Evolutionary conservation across 2,329 filamentous ascomycete genomes (phyloP).

Genomic region (Diaporthe helianthi): DNA sequence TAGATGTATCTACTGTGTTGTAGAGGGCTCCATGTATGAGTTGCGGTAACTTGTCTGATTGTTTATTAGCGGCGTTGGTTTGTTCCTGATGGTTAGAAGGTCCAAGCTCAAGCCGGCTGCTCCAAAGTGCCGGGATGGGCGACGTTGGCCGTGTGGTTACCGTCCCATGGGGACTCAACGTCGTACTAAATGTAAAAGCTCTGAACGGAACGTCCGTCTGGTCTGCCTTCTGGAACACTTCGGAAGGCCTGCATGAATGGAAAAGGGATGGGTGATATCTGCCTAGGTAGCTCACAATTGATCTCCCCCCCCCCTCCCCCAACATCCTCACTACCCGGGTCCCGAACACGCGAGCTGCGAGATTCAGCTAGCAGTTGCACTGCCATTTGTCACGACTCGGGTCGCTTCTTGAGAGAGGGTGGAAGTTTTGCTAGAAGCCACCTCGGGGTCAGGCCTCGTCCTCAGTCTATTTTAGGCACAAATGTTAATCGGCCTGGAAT

Average conservation of each 20-base stretch:
- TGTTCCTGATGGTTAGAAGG: background rate
- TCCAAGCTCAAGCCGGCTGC: background rate
- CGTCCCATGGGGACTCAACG: slow-evolving; percentile 22
- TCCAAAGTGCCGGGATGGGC: slow-evolving; percentile 16
- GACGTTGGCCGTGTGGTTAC: slow-evolving; percentile 1
- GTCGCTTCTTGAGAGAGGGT: background rate
- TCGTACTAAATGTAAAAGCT: slow-evolving; percentile 1
- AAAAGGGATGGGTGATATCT: slow-evolving; percentile 15
- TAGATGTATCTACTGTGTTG: too few relatives aligned
- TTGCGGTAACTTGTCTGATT: background rate
- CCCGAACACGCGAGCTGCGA: background rate
- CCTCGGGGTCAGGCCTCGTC: slow-evolving; percentile 9
- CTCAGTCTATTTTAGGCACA: slow-evolving; percentile 19
- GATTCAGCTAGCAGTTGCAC: background rate
- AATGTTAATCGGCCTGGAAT: background rate
- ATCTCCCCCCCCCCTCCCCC: too few relatives aligned
- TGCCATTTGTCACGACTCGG: background rate
- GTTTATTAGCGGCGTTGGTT: background rate
- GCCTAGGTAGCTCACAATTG: too few relatives aligned
- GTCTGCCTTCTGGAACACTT: slow-evolving; percentile 22
- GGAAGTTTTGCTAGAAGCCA: background rate
- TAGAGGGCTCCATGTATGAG: too few relatives aligned
- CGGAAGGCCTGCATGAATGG: background rate
- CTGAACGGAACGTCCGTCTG: slow-evolving; percentile 3
- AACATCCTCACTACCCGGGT: too few relatives aligned